Evolutionary conservation across 805 yeast genomes (phyloP), one percentile per base, ranked within the genome.

Genomic region (Candida peoriensis): DNA sequence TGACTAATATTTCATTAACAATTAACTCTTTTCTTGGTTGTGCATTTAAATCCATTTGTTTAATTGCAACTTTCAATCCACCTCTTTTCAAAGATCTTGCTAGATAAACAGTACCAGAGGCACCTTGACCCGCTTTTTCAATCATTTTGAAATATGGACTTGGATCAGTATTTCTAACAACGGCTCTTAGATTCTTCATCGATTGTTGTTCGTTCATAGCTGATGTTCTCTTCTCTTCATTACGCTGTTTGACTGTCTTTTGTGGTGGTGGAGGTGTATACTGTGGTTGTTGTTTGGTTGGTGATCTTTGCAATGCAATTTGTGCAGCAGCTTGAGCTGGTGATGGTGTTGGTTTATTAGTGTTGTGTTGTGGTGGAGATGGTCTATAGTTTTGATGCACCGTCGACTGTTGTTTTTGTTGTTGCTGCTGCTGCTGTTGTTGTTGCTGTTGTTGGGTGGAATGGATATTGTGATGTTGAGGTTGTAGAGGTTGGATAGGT

Each of bases 71-170:
- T 50, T 81, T 81, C 37, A 69, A 65, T 30, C 77, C 76, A 23
- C 72, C 64, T 18, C 71, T 60, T 36, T 68, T 68, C 32, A 75
- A 60, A 30, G 81, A 72, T 52, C 76, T 79, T 1, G 96, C 96
- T 32, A 88, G 66, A 54, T 83, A 93, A 14, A 93, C 99, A 4
- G 94, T 87, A 14, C 98, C 99, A 43, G 89, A 77, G 0, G 99
- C 99, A 52, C 99, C 99, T 63, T 93, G 97, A 13, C 99, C 99
- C 1, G 90, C 93, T 46, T 81, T 81, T 54, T 81, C 87, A 41
- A 84, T 70, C 61, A 82, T 78, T 51, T 76, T 76, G 63, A 83
- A 84, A 41, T 72, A 72, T 27, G 87, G 81, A 6, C 86, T 70
- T n/a, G 99, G 99, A 61, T 93, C 95, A 28, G 76, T 72, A 48